These are phyloP conservation scores for Tricholoma sp. DNA, from an alignment of 768 basidiomycete genomes.

Conservation along the genomic window DNA sequence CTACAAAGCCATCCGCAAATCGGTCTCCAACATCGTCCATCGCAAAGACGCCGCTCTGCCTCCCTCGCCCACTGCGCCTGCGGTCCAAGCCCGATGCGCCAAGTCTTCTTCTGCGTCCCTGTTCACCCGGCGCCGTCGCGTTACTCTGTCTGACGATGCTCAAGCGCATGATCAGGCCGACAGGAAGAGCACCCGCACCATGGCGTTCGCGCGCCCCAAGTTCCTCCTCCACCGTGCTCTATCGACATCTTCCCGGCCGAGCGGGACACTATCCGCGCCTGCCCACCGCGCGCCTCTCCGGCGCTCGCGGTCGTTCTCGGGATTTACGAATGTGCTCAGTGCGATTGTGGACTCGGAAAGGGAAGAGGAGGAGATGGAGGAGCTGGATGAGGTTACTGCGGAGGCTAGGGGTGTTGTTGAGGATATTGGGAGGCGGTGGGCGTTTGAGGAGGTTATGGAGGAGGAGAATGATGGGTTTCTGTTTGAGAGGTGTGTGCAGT, in stretches of 20 bases:
- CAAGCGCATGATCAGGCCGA: too few species aligned
- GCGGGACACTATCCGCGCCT: neutral
- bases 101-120: constrained; percentile 14
- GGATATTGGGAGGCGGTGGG: constrained; percentile 5
- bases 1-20: constrained; percentile 12
- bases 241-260: neutral
- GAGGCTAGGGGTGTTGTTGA: constrained; percentile 11
- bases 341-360: constrained; percentile 1
- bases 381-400: constrained; percentile 12
- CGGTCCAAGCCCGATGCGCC: neutral
- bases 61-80: neutral
- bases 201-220: neutral
- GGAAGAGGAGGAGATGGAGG: constrained; percentile 12
- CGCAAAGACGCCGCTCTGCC: constrained; percentile 3
- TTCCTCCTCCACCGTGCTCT: neutral
- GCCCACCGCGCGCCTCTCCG: constrained; percentile 2
- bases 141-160: neutral
- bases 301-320: constrained; percentile 15
- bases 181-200: neutral
- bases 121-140: constrained; percentile 5
- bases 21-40: constrained; percentile 12
- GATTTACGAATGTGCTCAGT: constrained; percentile 8
- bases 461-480: neutral
- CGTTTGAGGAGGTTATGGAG: constrained; percentile 7
- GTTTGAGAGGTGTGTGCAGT: constrained; percentile 9